Percentiles rank a stretch among this genome's conserved stretches.
Conservation (phyloP, 2,329 filamentous ascomycete genomes). For the Elsinoe fawcettii region DNA sequence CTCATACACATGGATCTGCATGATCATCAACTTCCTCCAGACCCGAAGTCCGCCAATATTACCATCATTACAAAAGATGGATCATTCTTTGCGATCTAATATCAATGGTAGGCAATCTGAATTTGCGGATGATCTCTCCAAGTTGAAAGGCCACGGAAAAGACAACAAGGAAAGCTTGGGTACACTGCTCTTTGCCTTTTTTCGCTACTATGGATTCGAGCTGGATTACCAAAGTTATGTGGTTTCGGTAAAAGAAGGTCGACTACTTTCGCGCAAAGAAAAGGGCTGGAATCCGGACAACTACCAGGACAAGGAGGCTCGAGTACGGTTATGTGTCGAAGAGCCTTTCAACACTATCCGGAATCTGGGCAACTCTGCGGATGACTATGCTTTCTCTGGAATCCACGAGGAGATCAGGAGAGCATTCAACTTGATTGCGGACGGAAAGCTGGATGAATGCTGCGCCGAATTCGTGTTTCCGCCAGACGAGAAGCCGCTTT, state of each 20-base stretch:
- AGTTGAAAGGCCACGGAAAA: conserved; percentile 63
- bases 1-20: conserved; percentile 98
- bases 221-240: conserved; percentile 80
- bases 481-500: conserved; percentile 59
- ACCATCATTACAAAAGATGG: conserved; percentile 72
- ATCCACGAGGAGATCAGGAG: conserved; percentile 82
- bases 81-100: conserved; percentile 53
- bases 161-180: conserved; percentile 77
- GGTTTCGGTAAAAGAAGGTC: conserved; percentile 77
- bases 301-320: conserved; percentile 38
- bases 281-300: conserved; percentile 74
- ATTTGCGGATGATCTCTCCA: conserved; percentile 80
- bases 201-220: conserved; percentile 88
- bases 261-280: conserved; percentile 67
- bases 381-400: conserved; percentile 87
- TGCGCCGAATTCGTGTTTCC: conserved; percentile 87
- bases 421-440: conserved; percentile 74
- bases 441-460: conserved; percentile 66
- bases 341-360: conserved; percentile 87
- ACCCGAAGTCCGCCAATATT: conserved; percentile 75
- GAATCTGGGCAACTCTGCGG: conserved; percentile 92
- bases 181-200: conserved; percentile 88
- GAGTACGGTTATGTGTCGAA: conserved; percentile 82
- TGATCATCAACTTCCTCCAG: conserved; percentile 95
- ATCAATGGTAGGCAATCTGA: conserved; percentile 61